Evolutionary conservation across 805 yeast species (phyloP), one percentile per base, ranked within the genome.

Genomic region (Ogataea thermomethanolica): DNA sequence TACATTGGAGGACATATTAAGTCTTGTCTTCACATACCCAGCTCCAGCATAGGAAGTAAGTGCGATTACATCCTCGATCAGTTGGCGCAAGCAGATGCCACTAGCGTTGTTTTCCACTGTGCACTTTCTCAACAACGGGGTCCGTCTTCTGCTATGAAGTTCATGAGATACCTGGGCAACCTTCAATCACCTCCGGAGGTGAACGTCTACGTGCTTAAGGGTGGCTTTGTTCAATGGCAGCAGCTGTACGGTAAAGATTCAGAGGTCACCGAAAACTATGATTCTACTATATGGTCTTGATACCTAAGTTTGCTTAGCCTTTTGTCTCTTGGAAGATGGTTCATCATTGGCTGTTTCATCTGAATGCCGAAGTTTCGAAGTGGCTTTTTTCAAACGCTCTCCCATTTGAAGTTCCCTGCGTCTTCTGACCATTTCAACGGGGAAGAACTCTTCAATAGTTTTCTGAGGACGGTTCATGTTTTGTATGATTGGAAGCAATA

Each of bases 61-160:
- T 52, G 71, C 22, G 69, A 68, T 2, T 66, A 64, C 6, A 67
- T 74, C 28, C 51, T 64, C 14, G 50, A 55, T n/a, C 48, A 62
- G 29, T 56, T 72, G 25, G 55, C 61, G 8, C 58, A 55, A n/a
- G 42, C 51, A 2, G 47, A 60, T 4, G 55, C 62, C 6, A 65
- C 70, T 30, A 78, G 74, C 39, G 76, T 88, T 0, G 83, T 93
- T 0, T 93, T 91, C 65, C 96, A 93, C 59, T 91, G 99, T 61
- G 89, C 90, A 22, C 69, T 85, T 23, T 82, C 95, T 3, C 98
- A 93, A 61, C 95, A 83, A 44, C 69, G 99, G 37, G 98, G 98
- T 0, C 98, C 98, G 0, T 69, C 85, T 3, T 76, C 96, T 3
- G 89, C 97, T 0, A 64, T 80, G 62, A 69, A 67, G 51, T 83